Base-by-base conservation (phyloP, 768 basidiomycete genomes). In the Serendipita vermifera region DNA sequence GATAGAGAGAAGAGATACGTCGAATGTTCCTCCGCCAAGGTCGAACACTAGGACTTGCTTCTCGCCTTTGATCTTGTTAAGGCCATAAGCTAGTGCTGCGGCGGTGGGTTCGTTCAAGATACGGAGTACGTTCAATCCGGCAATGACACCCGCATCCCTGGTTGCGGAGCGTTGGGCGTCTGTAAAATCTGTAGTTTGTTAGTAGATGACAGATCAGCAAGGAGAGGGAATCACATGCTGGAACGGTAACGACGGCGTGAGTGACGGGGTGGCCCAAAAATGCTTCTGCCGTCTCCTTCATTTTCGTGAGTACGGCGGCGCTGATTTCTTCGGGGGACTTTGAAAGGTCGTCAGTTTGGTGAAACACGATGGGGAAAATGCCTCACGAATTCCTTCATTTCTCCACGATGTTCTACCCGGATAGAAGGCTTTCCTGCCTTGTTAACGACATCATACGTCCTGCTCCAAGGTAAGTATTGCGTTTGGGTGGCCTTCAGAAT, bases 41-140 rank as follows among this genome's bases (percentile, higher is more conserved):
- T 72, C 71, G 64, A 70, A 72, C 58, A 72, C 71, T 60, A 72
- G 68, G 61, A 72, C 69, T 57, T 68, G 68, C 63, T 66, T 67
- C 66, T 71, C 71, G 46, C 68, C 67, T 55, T 64, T 70, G 57
- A 69, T 69, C 65, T 72, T 71, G 69, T 75, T 70, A 46, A 75
- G 69, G 60, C 74, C 72, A 66, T 75, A 75, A 60, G 73, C 72
- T 61, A 75, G 72, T 41, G 73, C 73, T 55, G 73, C 75, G 57
- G 74, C 74, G 40, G 75, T 75, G 29, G 75, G 75, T 64, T 76
- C 73, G 66, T 75, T 75, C 62, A 75, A 70, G 62, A 76, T 73
- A 60, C 72, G 73, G 51, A 73, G 66, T 55, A 75, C 72, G 36
- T 72, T 70, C 24, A 75, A 67, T 60, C 73, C 74, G 48, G 74